These are phyloP conservation scores for Rhodotorula sphaerocarpa DNA, from an alignment of 768 basidiomycete genomes.

Conservation along the genomic window DNA sequence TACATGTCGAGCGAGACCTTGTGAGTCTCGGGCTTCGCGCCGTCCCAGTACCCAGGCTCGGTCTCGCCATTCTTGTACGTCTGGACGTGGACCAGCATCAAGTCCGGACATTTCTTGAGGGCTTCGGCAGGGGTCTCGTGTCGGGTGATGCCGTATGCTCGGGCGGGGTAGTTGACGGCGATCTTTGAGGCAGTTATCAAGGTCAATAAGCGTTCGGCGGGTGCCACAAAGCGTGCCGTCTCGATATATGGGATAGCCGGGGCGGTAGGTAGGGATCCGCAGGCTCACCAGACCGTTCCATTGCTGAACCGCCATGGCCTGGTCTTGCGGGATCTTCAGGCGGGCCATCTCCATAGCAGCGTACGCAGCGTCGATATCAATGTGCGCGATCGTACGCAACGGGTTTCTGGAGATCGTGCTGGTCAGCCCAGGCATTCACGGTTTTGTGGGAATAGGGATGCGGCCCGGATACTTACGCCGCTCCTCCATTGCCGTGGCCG, in stretches of 20 bases:
- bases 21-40: constrained; percentile 79
- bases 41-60: constrained; percentile 85
- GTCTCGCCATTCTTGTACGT: constrained; percentile 80
- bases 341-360: constrained; percentile 78
- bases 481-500: constrained; percentile 19
- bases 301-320: constrained; percentile 44
- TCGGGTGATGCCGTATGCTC: constrained; percentile 85
- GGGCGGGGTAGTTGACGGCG: constrained; percentile 90
- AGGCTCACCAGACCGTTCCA: constrained; percentile 58
- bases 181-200: constrained; percentile 50
- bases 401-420: constrained; percentile 50
- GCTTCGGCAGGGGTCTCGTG: constrained; percentile 65
- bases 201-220: too few species aligned
- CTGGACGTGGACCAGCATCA: constrained; percentile 82
- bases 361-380: constrained; percentile 62
- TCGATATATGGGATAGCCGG: too few species aligned
- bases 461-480: constrained; percentile 2
- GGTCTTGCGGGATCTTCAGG: constrained; percentile 50
- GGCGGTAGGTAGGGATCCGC: not conserved
- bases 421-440: too few species aligned
- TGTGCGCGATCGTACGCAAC: constrained; percentile 42
- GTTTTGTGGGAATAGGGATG: not conserved
- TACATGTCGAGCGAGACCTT: constrained; percentile 95
- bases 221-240: not conserved
- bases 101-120: constrained; percentile 70